phyloP scores from a whole-genome alignment of 257 asterid species.

The Ajuga chamaepitys region DNA sequence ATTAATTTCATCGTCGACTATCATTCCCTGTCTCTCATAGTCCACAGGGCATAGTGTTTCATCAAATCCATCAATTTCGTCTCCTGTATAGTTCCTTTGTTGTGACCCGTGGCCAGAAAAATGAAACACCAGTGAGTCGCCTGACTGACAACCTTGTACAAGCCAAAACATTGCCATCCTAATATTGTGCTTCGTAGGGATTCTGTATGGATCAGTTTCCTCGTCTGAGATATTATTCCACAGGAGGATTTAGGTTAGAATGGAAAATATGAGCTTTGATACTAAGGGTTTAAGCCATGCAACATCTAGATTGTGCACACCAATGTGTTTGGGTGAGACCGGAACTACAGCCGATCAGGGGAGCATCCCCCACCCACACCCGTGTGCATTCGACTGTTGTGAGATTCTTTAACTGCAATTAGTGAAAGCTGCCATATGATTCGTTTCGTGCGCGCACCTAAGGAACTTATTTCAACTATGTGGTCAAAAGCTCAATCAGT shows the following conservation, averaged over 20 bases:
- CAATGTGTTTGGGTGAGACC: no score
- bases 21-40: constrained; percentile 67
- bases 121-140: constrained; percentile 92
- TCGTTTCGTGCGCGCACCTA: background rate
- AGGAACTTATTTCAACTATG: constrained; percentile 9
- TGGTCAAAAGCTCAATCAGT: constrained; percentile 13
- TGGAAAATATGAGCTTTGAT: background rate
- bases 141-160: constrained; percentile 77
- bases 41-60: constrained; percentile 89
- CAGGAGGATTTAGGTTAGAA: constrained; percentile 9
- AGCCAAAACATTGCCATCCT: constrained; percentile 95
- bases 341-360: no score
- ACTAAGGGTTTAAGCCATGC: no score
- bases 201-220: constrained; percentile 68
- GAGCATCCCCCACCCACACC: no score
- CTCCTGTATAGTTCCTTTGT: constrained; percentile 74
- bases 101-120: constrained; percentile 93
- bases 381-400: constrained; percentile 1
- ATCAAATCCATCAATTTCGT: constrained; percentile 91
- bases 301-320: no score
- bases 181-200: constrained; percentile 85
- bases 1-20: constrained; percentile 79
- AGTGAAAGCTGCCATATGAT: background rate
- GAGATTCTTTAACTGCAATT: constrained; percentile 12
- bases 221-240: constrained; percentile 58